Conservation (phyloP, 768 basidiomycete species). For the Agaricus subrufescens region DNA sequence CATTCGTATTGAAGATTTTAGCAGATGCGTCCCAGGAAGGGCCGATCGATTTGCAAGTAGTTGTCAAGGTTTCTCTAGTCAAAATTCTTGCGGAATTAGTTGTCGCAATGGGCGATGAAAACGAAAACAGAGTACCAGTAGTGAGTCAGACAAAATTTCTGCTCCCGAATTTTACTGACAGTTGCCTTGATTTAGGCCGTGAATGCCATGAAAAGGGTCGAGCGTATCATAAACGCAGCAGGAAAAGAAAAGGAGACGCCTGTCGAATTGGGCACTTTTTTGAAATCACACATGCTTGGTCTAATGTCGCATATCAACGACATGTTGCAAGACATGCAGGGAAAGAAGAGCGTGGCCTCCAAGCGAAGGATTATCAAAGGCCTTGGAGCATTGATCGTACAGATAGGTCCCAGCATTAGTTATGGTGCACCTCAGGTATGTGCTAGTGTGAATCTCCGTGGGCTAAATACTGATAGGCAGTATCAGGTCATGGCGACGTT, state of each 20-base stretch:
- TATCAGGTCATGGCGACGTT: constrained; percentile 91
- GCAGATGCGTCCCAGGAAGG: constrained; percentile 35
- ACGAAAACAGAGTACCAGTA: constrained; percentile 34
- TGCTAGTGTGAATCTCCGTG: not conserved
- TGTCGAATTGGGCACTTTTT: constrained; percentile 48
- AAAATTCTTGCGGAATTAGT: constrained; percentile 73
- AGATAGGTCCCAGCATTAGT: constrained; percentile 67
- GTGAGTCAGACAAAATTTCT: constrained; percentile 30
- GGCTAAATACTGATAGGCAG: not conserved
- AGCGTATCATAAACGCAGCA: constrained; percentile 37
- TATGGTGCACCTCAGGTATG: constrained; percentile 84
- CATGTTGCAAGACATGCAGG: constrained; percentile 77
- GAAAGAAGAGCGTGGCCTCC: constrained; percentile 60
- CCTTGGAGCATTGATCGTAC: constrained; percentile 64
- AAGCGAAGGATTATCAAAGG: constrained; percentile 81
- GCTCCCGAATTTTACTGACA: not conserved
- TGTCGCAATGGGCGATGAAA: constrained; percentile 71
- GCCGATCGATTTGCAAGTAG: constrained; percentile 37
- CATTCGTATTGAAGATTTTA: constrained; percentile 62
- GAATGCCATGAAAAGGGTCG: constrained; percentile 32
- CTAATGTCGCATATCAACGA: constrained; percentile 84
- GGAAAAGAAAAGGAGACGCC: constrained; percentile 23
- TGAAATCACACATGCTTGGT: constrained; percentile 78
- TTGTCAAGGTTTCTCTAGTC: constrained; percentile 65
- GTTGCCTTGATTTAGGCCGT: constrained; percentile 22